Evolutionary conservation across 495 filamentous ascomycete genomes (phyloP).

Genomic region (Astrothelium subdiscretum): DNA sequence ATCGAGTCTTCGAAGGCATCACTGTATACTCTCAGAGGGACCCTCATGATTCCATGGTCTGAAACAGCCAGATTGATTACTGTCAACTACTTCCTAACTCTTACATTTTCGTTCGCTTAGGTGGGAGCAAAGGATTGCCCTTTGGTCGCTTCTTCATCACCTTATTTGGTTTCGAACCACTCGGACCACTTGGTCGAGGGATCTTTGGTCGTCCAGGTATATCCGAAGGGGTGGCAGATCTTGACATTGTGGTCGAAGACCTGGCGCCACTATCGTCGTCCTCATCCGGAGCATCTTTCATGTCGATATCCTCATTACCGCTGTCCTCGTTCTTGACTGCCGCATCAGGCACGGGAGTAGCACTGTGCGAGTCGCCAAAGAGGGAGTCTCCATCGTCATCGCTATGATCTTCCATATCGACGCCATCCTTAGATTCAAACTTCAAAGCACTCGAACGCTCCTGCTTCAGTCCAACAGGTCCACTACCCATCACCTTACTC

Average conservation of each 20-base stretch:
- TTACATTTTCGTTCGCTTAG: background rate
- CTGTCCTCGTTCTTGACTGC: background rate
- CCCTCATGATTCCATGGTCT: background rate
- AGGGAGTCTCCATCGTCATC: no score
- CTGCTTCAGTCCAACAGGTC: background rate
- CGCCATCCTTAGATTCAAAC: background rate
- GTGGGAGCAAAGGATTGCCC: background rate
- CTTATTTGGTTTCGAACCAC: background rate
- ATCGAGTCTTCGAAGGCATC: no score
- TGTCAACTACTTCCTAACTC: background rate
- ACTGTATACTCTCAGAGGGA: no score
- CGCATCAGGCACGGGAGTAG: background rate
- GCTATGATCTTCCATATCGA: background rate
- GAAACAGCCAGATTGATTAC: background rate
- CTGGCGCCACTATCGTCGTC: background rate
- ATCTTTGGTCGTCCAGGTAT: background rate
- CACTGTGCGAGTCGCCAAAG: background rate
- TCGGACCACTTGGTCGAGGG: background rate
- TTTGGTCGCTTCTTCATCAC: background rate
- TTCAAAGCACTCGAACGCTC: background rate
- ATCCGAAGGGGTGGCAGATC: background rate
- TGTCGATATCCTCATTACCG: constrained; percentile 11
- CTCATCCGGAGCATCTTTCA: constrained; percentile 10
- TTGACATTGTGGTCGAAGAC: background rate
- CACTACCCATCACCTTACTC: background rate